Conservation (phyloP, 2,329 filamentous ascomycete genomes). For the Sporothrix sp. region DNA sequence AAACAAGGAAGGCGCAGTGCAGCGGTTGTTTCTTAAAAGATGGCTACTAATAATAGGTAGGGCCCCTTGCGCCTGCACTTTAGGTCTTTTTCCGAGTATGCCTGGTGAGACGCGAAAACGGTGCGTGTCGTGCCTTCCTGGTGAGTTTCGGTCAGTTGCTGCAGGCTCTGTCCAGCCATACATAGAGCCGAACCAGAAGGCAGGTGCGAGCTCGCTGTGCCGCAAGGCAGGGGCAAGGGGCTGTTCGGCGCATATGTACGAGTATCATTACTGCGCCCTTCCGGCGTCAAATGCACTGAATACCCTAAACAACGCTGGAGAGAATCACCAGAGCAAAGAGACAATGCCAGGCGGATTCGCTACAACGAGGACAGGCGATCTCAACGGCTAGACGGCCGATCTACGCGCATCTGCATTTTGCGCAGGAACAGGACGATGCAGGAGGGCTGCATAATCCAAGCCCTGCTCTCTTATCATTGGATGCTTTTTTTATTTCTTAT, state of each 20-base stretch:
- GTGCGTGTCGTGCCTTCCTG: constrained; percentile 13
- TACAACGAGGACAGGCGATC: no score
- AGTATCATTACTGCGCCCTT: no score
- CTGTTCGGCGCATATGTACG: no score
- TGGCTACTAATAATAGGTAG: background rate
- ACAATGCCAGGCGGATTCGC: no score
- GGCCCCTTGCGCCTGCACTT: constrained; percentile 3
- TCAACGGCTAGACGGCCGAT: background rate
- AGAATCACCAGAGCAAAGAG: no score
- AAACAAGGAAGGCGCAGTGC: constrained; percentile 3
- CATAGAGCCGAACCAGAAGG: no score
- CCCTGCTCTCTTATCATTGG: background rate
- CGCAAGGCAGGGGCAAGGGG: no score
- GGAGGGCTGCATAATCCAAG: background rate
- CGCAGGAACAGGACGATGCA: background rate
- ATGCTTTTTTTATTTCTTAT: background rate
- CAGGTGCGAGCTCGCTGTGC: no score
- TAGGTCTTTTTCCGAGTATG: background rate
- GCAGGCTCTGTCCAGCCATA: background rate
- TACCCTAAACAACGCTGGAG: no score
- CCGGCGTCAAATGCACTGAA: no score
- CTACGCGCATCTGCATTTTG: background rate
- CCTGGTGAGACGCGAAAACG: constrained; percentile 12
- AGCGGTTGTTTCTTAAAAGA: background rate
- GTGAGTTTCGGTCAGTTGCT: background rate